A percentile compares a stretch with the other conserved stretches of the same genome.
phyloP scores from a whole-genome alignment of 768 basidiomycete species.

The Lactifluus rugatus region DNA sequence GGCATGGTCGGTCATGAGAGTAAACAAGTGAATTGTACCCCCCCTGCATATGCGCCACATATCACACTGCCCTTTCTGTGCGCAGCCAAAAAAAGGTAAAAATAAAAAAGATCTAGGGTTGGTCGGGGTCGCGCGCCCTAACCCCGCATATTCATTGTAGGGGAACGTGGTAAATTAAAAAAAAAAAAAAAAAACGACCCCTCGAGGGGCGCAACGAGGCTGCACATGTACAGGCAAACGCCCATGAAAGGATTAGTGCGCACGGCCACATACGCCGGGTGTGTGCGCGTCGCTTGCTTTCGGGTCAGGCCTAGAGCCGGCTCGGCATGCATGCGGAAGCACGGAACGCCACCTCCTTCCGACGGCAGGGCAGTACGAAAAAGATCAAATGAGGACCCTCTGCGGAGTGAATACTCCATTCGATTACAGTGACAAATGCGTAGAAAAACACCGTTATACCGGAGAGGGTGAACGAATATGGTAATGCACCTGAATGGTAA shows the following conservation, averaged over 20 bases:
- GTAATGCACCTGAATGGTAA: background rate
- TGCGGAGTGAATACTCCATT: background rate
- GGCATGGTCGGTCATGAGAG: slow-evolving; percentile 6
- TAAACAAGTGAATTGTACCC: too few species aligned
- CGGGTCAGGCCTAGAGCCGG: background rate
- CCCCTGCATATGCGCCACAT: too few species aligned
- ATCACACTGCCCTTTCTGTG: background rate
- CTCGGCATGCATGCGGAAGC: background rate
- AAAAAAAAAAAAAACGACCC: too few species aligned
- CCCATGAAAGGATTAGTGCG: background rate
- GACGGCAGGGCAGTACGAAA: too few species aligned
- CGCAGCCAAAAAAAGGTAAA: background rate
- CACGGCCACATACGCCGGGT: slow-evolving; percentile 3
- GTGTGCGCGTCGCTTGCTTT: background rate
- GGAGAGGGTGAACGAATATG: background rate
- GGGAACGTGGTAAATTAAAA: background rate
- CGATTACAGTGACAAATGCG: background rate
- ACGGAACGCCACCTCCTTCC: background rate
- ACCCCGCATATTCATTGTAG: background rate
- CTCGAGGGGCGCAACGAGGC: background rate
- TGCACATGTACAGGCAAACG: background rate
- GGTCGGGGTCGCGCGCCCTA: background rate
- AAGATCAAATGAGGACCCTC: too few species aligned
- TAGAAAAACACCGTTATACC: background rate
- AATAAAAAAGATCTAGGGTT: background rate